These are phyloP conservation scores for Clavispora phyllophila DNA, from an alignment of 805 yeast species.

Conservation along the genomic window DNA sequence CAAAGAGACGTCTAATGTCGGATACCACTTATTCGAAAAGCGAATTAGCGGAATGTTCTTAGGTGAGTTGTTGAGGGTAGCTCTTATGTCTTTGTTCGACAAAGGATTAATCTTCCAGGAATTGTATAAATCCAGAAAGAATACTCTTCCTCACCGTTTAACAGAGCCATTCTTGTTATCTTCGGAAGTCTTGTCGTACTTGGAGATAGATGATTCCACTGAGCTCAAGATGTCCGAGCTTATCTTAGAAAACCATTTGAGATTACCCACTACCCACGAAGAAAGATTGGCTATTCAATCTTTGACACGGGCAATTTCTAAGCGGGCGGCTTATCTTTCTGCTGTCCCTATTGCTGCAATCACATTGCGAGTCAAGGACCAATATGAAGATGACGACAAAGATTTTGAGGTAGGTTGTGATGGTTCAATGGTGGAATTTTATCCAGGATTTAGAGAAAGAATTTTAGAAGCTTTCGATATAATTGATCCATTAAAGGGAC, in stretches of 20 bases:
- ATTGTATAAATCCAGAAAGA: slow-evolving; percentile 37
- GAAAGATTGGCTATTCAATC: slow-evolving; percentile 74
- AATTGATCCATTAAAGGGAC: slow-evolving; percentile 68
- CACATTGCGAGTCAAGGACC: slow-evolving; percentile 60
- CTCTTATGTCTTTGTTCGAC: slow-evolving; percentile 62
- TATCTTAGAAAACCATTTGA: slow-evolving; percentile 57
- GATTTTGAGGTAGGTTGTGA: slow-evolving; percentile 93
- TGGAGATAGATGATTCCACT: slow-evolving; percentile 80
- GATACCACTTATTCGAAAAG: slow-evolving; percentile 89
- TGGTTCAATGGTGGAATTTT: slow-evolving; percentile 89
- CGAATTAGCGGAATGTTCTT: slow-evolving; percentile 88
- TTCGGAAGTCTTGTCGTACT: slow-evolving; percentile 78
- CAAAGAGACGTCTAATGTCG: slow-evolving; percentile 69
- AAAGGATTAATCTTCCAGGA: slow-evolving; percentile 56
- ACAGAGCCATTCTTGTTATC: slow-evolving; percentile 73
- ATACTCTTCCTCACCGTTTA: slow-evolving; percentile 55
- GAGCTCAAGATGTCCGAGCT: slow-evolving; percentile 67
- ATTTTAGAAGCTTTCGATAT: slow-evolving; percentile 72
- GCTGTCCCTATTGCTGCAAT: slow-evolving; percentile 90
- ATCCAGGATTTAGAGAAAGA: slow-evolving; percentile 82
- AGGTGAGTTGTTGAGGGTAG: slow-evolving; percentile 81
- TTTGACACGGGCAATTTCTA: slow-evolving; percentile 73
- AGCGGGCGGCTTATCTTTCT: slow-evolving; percentile 84
- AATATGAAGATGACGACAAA: slow-evolving; percentile 43
- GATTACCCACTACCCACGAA: slow-evolving; percentile 61